Base-by-base conservation (phyloP, 139 green algal species). In the Chlorella vulgaris region DNA sequence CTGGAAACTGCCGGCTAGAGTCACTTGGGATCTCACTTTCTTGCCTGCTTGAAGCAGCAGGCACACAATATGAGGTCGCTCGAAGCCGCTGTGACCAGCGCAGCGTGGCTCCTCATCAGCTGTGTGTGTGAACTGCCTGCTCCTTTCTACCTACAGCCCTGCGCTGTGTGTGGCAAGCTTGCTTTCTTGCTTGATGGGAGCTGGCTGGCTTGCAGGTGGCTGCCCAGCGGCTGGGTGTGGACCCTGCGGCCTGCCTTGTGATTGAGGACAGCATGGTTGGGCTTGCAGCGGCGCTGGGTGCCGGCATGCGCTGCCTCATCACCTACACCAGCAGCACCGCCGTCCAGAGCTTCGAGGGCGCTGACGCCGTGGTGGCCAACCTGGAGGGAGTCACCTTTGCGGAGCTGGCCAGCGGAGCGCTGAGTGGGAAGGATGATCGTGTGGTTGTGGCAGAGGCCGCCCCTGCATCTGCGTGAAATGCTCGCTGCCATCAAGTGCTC, bases 201-300 rank as follows among this genome's bases (percentile, higher is more conserved):
- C 47, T 24, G 47, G 47, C 47, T n/a, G 28, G 55, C 5, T 5
- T 65, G 50, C 78, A 94, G 58, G 87, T 98, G 36, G 96, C 97
- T 3, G 94, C 95, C 13, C 78, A 96, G 74, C 89, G 90, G 33
- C 78, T 99, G 53, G 86, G 80, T 13, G 83, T 98, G 31, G 69
- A 92, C 40, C 95, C 96, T 4, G 31, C 65, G 1, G 81, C 92
- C 66, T 98, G 93, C 81, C 81, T 98, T 18, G 97, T 99, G 19
- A 78, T 99, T 7, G 97, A 99, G 87, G 97, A 99, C 90, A 96
- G 87, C 42, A 85, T 88, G 51, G 98, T 99, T 69, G 97, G 97
- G 4, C 75, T 97, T 55, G 65, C 85, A 61, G 95, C 97, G 7
- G 97, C 95, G 36, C 93, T 96, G 81, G 92, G 91, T 13, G 97